Percentiles rank a stretch among this genome's conserved stretches.
Evolutionary conservation across 2,329 filamentous ascomycete species (phyloP).

Genomic region (Sporothrix curviconia): DNA sequence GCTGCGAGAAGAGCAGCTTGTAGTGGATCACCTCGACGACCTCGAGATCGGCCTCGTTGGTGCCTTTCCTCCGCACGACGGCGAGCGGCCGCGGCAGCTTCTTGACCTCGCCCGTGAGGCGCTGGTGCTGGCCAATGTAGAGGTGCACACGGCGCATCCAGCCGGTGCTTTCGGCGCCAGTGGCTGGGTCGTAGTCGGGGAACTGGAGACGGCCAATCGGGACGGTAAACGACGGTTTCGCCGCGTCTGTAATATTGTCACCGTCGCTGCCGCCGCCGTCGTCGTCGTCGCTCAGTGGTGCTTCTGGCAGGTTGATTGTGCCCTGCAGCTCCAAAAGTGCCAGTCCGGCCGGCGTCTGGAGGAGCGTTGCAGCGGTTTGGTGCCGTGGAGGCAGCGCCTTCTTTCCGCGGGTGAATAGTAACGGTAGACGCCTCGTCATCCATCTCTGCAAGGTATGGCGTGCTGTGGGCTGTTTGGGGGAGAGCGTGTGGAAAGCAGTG

Average conservation of each 20-base stretch:
- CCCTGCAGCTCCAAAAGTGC: constrained; percentile 91
- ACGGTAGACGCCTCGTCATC: constrained; percentile 21
- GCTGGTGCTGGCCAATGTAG: constrained; percentile 82
- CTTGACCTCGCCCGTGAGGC: constrained; percentile 83
- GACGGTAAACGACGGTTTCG: constrained; percentile 23
- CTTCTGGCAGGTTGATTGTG: constrained; percentile 58
- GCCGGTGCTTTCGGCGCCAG: constrained; percentile 42
- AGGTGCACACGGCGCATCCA: constrained; percentile 92
- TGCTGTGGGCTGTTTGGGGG: not conserved
- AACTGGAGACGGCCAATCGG: constrained; percentile 39
- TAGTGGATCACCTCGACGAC: constrained; percentile 81
- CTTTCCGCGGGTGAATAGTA: constrained; percentile 33
- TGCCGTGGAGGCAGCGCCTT: constrained; percentile 15
- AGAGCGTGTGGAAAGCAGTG: not conserved
- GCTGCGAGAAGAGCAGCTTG: constrained; percentile 75
- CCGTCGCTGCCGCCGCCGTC: constrained; percentile 13
- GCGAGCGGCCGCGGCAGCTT: constrained; percentile 74
- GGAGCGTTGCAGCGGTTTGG: constrained; percentile 66
- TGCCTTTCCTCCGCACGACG: constrained; percentile 60
- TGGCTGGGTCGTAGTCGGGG: constrained; percentile 51
- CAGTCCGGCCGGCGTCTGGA: constrained; percentile 83
- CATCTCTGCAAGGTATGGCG: not conserved
- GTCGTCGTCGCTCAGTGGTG: constrained; percentile 21
- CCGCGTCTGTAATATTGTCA: not conserved
- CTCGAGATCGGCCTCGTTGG: constrained; percentile 55